Percentiles rank a stretch among this genome's conserved stretches.
phyloP scores from a whole-genome alignment of 495 filamentous ascomycete genomes.

The Aspergillus hancockii region DNA sequence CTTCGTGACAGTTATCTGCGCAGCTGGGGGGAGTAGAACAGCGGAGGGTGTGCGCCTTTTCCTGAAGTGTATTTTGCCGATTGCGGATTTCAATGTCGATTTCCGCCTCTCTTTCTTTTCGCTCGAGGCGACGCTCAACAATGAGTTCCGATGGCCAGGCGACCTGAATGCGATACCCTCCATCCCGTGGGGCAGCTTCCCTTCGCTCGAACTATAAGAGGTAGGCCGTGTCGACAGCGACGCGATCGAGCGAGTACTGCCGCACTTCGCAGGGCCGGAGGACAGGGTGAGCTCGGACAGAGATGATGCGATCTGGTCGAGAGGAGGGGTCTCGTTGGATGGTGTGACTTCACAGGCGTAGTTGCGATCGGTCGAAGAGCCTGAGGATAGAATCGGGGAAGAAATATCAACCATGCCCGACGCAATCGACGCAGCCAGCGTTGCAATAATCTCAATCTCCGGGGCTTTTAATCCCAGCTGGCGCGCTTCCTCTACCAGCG shows the following conservation, averaged over 20 bases:
- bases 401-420: conserved; percentile 41
- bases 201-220: conserved; percentile 45
- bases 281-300: conserved; percentile 41
- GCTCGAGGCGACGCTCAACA: conserved; percentile 33
- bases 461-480: conserved; percentile 42
- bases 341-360: conserved; percentile 35
- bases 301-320: conserved; percentile 36
- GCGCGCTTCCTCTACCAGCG: conserved; percentile 41
- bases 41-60: conserved; percentile 38
- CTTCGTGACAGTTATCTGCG: conserved; percentile 31
- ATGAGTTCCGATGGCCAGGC: conserved; percentile 28
- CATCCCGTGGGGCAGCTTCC: conserved; percentile 19
- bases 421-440: conserved; percentile 42
- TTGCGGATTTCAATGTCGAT: conserved; percentile 39
- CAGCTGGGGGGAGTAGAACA: conserved; percentile 31
- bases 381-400: conserved; percentile 39
- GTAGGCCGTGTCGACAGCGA: conserved; percentile 45
- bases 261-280: conserved; percentile 34
- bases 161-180: conserved; percentile 9
- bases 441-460: conserved; percentile 38
- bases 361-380: conserved; percentile 42
- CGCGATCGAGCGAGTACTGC: conserved; percentile 44
- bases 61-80: conserved; percentile 43
- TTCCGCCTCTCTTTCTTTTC: conserved; percentile 38
- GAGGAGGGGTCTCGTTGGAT: conserved; percentile 28